These are phyloP conservation scores for Ogataea paradorogensis DNA, from an alignment of 805 yeast genomes.

Conservation along the genomic window DNA sequence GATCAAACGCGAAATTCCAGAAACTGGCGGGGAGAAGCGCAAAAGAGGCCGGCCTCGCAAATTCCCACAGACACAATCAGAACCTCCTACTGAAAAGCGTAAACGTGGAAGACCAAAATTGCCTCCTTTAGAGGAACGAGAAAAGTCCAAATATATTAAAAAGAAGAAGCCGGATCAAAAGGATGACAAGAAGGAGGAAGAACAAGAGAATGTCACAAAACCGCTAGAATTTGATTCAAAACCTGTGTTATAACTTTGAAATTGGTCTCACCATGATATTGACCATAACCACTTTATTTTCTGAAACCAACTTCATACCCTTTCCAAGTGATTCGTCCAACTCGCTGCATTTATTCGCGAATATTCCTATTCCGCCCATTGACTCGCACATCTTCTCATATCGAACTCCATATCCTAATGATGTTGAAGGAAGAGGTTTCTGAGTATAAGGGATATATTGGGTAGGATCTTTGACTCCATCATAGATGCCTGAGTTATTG, in stretches of 20 bases:
- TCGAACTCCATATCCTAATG: constrained; percentile 51
- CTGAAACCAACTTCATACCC: constrained; percentile 32
- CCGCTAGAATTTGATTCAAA: no score
- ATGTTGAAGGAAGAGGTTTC: constrained; percentile 52
- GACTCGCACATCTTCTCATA: constrained; percentile 56
- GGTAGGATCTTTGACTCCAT: constrained; percentile 44
- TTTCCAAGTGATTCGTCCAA: constrained; percentile 35
- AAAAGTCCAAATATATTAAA: constrained; percentile 25
- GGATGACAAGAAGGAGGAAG: constrained; percentile 2
- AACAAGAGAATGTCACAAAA: neutral
- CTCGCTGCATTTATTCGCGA: constrained; percentile 41
- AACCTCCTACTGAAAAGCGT: constrained; percentile 16
- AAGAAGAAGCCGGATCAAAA: constrained; percentile 16
- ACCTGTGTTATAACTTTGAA: constrained; percentile 6
- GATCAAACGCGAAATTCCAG: constrained; percentile 8
- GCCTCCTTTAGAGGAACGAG: constrained; percentile 27
- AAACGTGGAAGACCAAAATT: constrained; percentile 31
- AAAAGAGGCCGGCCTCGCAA: constrained; percentile 29
- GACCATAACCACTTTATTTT: constrained; percentile 43
- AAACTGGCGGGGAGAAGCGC: constrained; percentile 14
- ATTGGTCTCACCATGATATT: constrained; percentile 32
- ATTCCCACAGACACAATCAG: constrained; percentile 9
- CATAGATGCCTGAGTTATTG: constrained; percentile 74
- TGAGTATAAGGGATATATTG: constrained; percentile 15
- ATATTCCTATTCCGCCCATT: constrained; percentile 55